Base-by-base conservation (phyloP, 345 rosid species). In the Gossypium herbaceum region DNA sequence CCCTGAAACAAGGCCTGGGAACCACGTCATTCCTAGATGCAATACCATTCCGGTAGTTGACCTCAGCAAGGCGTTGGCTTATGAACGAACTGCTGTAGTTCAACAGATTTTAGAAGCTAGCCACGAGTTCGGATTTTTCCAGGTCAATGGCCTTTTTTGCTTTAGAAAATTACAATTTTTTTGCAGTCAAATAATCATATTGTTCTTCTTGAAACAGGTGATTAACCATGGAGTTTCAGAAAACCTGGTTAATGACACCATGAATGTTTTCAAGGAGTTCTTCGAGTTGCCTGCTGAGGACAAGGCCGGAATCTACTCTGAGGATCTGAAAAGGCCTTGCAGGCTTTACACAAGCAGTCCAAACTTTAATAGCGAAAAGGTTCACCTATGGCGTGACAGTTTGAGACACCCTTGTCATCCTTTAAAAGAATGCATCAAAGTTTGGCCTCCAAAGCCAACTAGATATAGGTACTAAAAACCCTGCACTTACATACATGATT, bases 1-100 rank as follows among this genome's bases (percentile, higher is more conserved):
- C 48, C 80, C 83, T 5, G 80, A 77, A 41, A 74, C 25, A n/a
- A 74, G 80, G 9, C 83, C 80, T 2, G 83, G 81, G 15, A 64
- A 41, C 13, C 13, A 3, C 4, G 4, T 17, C 2, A 9, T 64
- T 64, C 68, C 68, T 9, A 64, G 50, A 2, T 34, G 13, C 48
- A 34, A 63, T 39, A 39, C 47, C 22, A 34, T 63, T 9, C 68
- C 47, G 1, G 48, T 63, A 1, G 19, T 63, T 17, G 68, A 63
- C 15, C 68, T 63, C 45, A 17, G 68, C 6, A 63, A 39, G 45
- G 47, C 67, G 9, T 2, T 15, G 45, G 20, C 12, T 29, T 45
- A 34, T 15, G 19, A 62, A 16, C 67, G 67, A 62, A 34, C 68
- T 45, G 4, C 9, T 2, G 15, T 63, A 16, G 68, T 64, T 64